Base-by-base conservation (phyloP, 75 land plant genomes). In the Pseudotsuga menziesii region DNA sequence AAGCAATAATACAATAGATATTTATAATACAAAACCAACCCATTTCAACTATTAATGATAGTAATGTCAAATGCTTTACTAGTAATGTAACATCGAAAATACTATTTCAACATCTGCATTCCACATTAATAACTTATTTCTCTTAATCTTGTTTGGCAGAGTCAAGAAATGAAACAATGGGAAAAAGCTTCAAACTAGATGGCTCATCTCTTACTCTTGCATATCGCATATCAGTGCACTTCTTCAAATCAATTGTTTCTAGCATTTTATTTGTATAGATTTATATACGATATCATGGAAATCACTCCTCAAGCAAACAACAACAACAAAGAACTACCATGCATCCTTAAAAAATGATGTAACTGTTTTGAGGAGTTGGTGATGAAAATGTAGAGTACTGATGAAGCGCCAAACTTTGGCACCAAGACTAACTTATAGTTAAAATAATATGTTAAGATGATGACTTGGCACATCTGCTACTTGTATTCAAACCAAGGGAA, bases 261-360 rank as follows among this genome's bases (percentile, higher is more conserved):
- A 17, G 35, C 20, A 19, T 32, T 66, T 66, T 35, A 2, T 17
- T 66, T 1, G 35, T 32, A 16, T 14, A 32, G 7, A 14, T 66
- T 35, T 4, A 11, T 35, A 64, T 29, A 29, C 41, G 44, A 15
- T 66, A 35, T 66, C 27, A 66, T 32, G n/a, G 70, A 76, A 69
- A 74, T 17, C 81, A 79, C 57, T 74, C 71, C 76, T 79, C 81
- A 5, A 79, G 44, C 23, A 79, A 23, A 58, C 81, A 79, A 76
- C 81, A 79, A 48, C 81, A 79, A 35, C 81, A 79, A 8, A 79
- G 70, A 22, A 64, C 81, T n/a, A 76, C 81, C 81, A 79, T 57
- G 74, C 81, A n/a, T n/a, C n/a, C n/a, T n/a, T n/a, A n/a, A n/a
- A n/a, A n/a, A n/a, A n/a, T n/a, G n/a, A n/a, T n/a, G n/a, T n/a